Percentiles rank a stretch among this genome's conserved stretches.
These are phyloP conservation scores for Pterocarpus macrocarpus DNA, from an alignment of 306 rosid genomes.

Conservation along the genomic window DNA sequence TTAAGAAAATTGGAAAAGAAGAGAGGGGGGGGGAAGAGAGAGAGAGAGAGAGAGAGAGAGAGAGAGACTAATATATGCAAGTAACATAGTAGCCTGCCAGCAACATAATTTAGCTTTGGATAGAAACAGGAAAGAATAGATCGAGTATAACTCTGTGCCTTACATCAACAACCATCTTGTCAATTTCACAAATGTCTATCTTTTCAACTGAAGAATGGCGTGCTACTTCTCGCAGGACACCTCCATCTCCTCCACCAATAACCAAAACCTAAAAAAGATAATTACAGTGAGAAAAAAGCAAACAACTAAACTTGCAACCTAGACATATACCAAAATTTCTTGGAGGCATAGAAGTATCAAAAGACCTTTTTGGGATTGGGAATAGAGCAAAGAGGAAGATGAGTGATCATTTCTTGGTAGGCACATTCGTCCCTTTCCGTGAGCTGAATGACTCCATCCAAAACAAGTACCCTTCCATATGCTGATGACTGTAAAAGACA, in stretches of 20 bases:
- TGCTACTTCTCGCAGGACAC: constrained; percentile 91
- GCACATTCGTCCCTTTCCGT: constrained; percentile 99
- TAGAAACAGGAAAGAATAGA: constrained; percentile 12
- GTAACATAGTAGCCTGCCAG: too few species aligned
- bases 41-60: too few species aligned
- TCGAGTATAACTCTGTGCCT: not conserved
- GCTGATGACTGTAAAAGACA: constrained; percentile 83
- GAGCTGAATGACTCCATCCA: constrained; percentile 98
- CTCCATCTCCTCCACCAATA: constrained; percentile 99
- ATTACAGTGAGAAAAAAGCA: constrained; percentile 29
- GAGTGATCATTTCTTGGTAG: constrained; percentile 98
- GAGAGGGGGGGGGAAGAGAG: too few species aligned
- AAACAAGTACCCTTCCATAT: constrained; percentile 93
- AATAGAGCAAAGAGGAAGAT: constrained; percentile 97
- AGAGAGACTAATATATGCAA: too few species aligned
- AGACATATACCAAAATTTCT: constrained; percentile 22
- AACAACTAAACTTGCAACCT: constrained; percentile 15
- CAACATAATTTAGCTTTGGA: not conserved
- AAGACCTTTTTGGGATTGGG: constrained; percentile 88
- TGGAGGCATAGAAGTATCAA: constrained; percentile 15
- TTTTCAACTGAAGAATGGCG: constrained; percentile 89
- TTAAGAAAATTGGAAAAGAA: too few species aligned
- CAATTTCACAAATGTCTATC: constrained; percentile 97
- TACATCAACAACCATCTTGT: constrained; percentile 96
- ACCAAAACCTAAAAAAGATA: constrained; percentile 76